Percentiles rank a stretch among this genome's conserved stretches.
These are phyloP conservation scores for Stygiomarasmius scandens DNA, from an alignment of 1,284 basidiomycete genomes.

Conservation along the genomic window DNA sequence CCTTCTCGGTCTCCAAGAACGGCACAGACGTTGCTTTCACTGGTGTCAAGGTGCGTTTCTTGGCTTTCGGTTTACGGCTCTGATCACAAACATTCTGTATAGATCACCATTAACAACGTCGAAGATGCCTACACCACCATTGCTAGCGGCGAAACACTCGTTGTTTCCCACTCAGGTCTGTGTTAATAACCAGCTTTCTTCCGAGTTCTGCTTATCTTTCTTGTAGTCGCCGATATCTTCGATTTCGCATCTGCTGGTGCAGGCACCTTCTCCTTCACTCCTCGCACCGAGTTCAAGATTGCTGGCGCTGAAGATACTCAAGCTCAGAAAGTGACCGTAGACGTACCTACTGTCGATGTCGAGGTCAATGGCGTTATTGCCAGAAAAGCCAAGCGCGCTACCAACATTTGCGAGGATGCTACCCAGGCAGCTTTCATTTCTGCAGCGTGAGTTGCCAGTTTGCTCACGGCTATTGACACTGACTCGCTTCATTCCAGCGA, in stretches of 20 bases:
- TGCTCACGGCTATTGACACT: not conserved
- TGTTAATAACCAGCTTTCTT: too few species aligned
- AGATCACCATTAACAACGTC: too few species aligned
- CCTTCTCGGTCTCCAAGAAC: slow-evolving; percentile 45
- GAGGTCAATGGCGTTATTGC: slow-evolving; percentile 31
- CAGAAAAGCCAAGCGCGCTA: slow-evolving; percentile 26
- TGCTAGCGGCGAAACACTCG: too few species aligned
- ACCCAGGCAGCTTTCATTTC: slow-evolving; percentile 36
- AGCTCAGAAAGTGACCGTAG: slow-evolving; percentile 26
- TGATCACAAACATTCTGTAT: too few species aligned
- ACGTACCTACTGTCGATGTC: slow-evolving; percentile 31
- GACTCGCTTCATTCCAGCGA: not conserved
- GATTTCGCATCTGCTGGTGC: slow-evolving; percentile 17
- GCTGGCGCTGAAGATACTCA: slow-evolving; percentile 23
- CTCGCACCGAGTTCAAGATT: slow-evolving; percentile 14
- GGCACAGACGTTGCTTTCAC: slow-evolving; percentile 41
- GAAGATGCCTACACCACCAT: too few species aligned
- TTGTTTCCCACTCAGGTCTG: too few species aligned
- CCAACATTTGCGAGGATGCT: slow-evolving; percentile 32
- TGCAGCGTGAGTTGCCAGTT: not conserved
- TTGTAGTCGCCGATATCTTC: slow-evolving; percentile 14
- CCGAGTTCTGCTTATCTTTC: not conserved
- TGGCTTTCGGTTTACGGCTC: too few species aligned
- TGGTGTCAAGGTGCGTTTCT: slow-evolving; percentile 38
- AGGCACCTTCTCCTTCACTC: slow-evolving; percentile 16